Conservation (phyloP, 2,329 filamentous ascomycete species). For the Tetracladium maxilliforme region DNA sequence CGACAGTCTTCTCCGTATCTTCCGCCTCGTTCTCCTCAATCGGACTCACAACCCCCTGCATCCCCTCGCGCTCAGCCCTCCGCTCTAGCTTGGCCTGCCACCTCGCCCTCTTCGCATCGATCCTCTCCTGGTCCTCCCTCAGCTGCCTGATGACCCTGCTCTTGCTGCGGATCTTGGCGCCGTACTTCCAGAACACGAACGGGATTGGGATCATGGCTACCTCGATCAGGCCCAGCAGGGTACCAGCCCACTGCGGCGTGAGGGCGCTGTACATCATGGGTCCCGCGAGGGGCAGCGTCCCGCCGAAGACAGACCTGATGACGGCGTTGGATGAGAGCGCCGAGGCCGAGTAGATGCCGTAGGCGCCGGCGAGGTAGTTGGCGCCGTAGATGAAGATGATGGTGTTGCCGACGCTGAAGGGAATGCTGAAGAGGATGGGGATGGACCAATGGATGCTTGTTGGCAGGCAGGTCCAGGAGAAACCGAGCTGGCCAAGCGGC, state of each 20-base stretch:
- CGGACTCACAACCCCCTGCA: too few relatives aligned
- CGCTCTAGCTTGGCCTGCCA: conserved; percentile 1
- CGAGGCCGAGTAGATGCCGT: conserved; percentile 69
- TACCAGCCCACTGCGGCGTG: conserved; percentile 66
- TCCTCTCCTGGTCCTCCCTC: conserved; percentile 15
- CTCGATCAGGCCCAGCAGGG: conserved; percentile 59
- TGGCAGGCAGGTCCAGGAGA: conserved; percentile 78
- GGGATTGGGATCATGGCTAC: conserved; percentile 66
- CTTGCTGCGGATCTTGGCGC: conserved; percentile 33
- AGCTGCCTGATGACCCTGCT: conserved; percentile 26
- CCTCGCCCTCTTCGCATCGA: conserved; percentile 17
- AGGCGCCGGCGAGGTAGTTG: conserved; percentile 68
- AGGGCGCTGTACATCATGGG: conserved; percentile 55
- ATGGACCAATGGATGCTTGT: conserved; percentile 66
- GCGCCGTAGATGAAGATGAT: conserved; percentile 69
- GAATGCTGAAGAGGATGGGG: conserved; percentile 64
- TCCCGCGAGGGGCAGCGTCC: conserved; percentile 62
- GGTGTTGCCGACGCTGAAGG: conserved; percentile 65
- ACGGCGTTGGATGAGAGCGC: conserved; percentile 72
- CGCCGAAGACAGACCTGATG: conserved; percentile 58
- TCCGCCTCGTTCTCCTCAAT: too few relatives aligned
- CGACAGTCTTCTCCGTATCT: too few relatives aligned
- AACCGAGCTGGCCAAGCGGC: conserved; percentile 69
- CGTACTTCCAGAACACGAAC: conserved; percentile 58
- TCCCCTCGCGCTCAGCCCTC: too few relatives aligned